A percentile compares a stretch with the other conserved stretches of the same genome.
Conservation (phyloP, 2,329 filamentous ascomycete genomes). For the Aspergillus novofumigatus region DNA sequence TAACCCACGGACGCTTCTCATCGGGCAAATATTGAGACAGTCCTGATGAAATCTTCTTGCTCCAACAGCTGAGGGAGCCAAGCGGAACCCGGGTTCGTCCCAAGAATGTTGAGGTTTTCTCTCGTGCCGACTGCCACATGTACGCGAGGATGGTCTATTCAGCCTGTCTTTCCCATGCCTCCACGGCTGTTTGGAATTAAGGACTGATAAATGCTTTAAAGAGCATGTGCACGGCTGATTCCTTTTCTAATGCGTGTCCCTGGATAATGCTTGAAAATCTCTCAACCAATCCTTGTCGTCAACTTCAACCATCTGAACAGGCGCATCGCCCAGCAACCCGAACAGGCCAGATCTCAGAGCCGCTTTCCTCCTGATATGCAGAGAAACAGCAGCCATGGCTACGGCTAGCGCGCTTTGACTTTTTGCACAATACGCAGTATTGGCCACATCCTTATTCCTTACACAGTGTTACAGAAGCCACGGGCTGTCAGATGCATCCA, state of each 20-base stretch:
- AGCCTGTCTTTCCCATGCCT: no score
- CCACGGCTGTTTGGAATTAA: not conserved
- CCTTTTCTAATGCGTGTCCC: not conserved
- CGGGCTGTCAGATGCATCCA: no score
- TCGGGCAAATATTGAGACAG: no score
- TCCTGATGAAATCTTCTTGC: no score
- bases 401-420: not conserved
- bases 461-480: no score
- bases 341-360: slow-evolving; percentile 2
- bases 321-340: slow-evolving; percentile 4
- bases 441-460: not conserved
- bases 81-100: no score
- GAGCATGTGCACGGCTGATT: not conserved
- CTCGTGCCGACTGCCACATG: no score
- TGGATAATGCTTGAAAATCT: not conserved
- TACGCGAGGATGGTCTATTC: no score
- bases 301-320: slow-evolving; percentile 6
- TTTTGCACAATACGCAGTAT: not conserved
- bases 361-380: not conserved
- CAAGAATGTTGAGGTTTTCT: no score
- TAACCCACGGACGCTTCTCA: no score
- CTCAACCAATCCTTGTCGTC: not conserved
- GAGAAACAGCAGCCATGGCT: slow-evolving; percentile 1
- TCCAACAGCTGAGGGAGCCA: no score
- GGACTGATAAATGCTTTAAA: not conserved